Conservation (phyloP, 345 rosid species). For the Erucastrum elatum region DNA sequence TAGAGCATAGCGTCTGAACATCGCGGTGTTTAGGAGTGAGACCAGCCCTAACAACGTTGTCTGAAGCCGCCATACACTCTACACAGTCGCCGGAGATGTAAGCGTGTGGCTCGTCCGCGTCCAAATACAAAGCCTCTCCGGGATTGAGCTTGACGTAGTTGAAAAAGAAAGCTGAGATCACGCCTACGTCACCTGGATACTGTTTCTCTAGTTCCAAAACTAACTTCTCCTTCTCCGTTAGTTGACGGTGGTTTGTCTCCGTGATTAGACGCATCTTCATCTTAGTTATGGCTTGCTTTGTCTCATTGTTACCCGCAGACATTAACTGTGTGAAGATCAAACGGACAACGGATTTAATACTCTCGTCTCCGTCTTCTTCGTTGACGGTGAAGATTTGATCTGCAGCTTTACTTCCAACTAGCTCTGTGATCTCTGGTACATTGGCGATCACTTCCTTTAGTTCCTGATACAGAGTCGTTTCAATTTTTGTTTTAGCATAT, state of each 20-base stretch:
- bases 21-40: conserved; percentile 93
- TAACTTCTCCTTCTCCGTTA: conserved; percentile 77
- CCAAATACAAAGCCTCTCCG: conserved; percentile 91
- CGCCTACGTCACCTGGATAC: conserved; percentile 81
- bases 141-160: conserved; percentile 87
- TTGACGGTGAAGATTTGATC: conserved; percentile 46
- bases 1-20: conserved; percentile 86
- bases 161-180: conserved; percentile 77
- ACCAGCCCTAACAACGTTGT: conserved; percentile 98
- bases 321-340: conserved; percentile 76
- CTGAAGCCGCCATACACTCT: conserved; percentile 98
- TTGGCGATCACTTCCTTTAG: conserved; percentile 64
- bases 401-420: conserved; percentile 60
- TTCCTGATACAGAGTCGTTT: conserved; percentile 56
- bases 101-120: conserved; percentile 94
- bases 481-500: background rate
- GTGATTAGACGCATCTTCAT: conserved; percentile 58
- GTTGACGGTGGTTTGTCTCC: conserved; percentile 54
- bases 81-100: conserved; percentile 85
- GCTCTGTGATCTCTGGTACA: conserved; percentile 78
- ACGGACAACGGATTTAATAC: conserved; percentile 54
- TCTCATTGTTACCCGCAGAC: conserved; percentile 60
- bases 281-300: conserved; percentile 51
- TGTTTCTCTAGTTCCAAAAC: conserved; percentile 74
- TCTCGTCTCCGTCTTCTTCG: conserved; percentile 47